Base-by-base conservation (phyloP, 2,329 filamentous ascomycete genomes). In the Aspergillus fumigatus region DNA sequence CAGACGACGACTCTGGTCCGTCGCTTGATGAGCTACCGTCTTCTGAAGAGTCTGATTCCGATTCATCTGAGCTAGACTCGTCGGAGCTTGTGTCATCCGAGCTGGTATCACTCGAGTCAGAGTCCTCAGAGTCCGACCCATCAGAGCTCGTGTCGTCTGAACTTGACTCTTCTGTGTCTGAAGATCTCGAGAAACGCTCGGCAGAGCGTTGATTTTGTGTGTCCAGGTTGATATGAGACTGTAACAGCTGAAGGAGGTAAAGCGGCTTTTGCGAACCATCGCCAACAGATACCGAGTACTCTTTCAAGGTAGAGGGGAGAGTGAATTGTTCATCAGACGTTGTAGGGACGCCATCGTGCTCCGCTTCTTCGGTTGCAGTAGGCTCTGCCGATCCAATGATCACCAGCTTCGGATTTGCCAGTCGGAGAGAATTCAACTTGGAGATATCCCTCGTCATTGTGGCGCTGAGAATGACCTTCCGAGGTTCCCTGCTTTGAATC, bases 401-500 rank as follows among this genome's bases (percentile, higher is more conserved):
- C 0, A 97, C 82, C 49, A 97, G 77, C 57, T 83, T 88, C 3
- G 94, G 93, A 52, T 89, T 81, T 27, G 81, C 79, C 29, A 97
- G 79, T 58, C 83, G 88, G 40, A 97, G 74, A 0, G 85, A 87
- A 54, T 84, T 88, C 21, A 97, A 77, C 58, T 94, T 87, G 38
- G 88, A 89, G 50, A 96, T 78, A 67, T 97, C 92, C 56, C 86
- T 83, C 1, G 92, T 96, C 85, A 97, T 91, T 0, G 93, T 97
- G 5, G 93, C 94, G 70, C 91, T 96, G 3, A 97, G 81, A 52
- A 97, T 83, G 19, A 97, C 81, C 74, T 97, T 97, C 51, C 87
- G 85, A 3, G 94, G 70, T 79, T 64, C 68, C 50, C 64, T 76
- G 62, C 64, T 75, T 68, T 62, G 69, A 61, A 62, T 70, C 41